Conservation (phyloP, 2,329 filamentous ascomycete genomes). For the Phaeosphaeriaceae sp. region DNA sequence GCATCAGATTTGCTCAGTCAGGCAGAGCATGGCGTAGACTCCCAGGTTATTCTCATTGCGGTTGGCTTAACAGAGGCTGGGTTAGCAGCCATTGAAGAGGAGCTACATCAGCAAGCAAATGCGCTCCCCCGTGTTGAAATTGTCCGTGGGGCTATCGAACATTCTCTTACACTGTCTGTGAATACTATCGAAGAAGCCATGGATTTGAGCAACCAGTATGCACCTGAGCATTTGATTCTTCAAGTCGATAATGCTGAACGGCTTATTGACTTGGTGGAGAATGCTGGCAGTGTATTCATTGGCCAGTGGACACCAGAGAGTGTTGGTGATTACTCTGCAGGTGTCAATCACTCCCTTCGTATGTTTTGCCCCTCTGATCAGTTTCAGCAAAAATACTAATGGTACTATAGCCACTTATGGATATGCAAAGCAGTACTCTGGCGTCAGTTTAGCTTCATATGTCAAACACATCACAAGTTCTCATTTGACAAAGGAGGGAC, state of each 20-base stretch:
- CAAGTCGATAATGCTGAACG: constrained; percentile 80
- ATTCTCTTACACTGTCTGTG: constrained; percentile 85
- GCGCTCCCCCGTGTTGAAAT: constrained; percentile 91
- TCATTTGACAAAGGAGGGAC: constrained; percentile 82
- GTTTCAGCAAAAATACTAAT: constrained; percentile 9
- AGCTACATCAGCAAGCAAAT: constrained; percentile 85
- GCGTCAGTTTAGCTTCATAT: constrained; percentile 94
- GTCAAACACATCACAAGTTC: constrained; percentile 98
- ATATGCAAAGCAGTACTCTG: constrained; percentile 97
- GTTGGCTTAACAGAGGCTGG: constrained; percentile 76
- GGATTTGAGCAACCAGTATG: constrained; percentile 88
- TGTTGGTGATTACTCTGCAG: constrained; percentile 96
- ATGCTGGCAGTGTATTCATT: constrained; percentile 95
- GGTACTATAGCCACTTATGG: constrained; percentile 82
- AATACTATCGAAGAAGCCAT: constrained; percentile 77
- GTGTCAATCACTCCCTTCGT: constrained; percentile 97
- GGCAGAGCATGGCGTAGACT: constrained; percentile 95
- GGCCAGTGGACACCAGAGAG: constrained; percentile 97
- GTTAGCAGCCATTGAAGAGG: constrained; percentile 84
- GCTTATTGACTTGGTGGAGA: constrained; percentile 79
- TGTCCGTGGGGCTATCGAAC: constrained; percentile 84
- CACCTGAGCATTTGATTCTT: constrained; percentile 94
- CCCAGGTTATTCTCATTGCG: constrained; percentile 90
- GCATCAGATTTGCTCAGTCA: constrained; percentile 94
- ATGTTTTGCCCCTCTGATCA: constrained; percentile 56